Evolutionary conservation across 345 rosid genomes (phyloP), one percentile per base, ranked within the genome.

Genomic region (Moringa oleifera): DNA sequence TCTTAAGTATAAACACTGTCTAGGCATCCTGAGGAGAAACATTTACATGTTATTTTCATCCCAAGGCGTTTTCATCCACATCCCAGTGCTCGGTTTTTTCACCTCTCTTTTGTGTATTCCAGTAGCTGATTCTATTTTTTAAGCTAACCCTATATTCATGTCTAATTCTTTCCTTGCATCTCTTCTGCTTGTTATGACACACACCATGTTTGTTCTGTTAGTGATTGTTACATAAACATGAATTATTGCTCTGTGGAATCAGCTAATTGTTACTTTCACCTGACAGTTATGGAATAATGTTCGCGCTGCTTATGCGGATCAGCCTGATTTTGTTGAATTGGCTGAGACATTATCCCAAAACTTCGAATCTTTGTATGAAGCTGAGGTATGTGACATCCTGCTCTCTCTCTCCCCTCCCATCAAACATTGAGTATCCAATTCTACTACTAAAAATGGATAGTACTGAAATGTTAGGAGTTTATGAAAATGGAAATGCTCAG

Each of bases 251-350:
- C 51, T 50, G 54, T 61, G 57, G 54, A 67, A 23, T 68, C 70
- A 55, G 11, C 73, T 74, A 58, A 77, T 24, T 59, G 20, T 61
- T 75, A n/a, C 53, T 72, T 81, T 74, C 25, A 45, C 59, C 49
- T 76, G 73, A 79, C 95, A 94, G 99, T 71, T 94, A 51, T 90
- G 99, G 97, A 78, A 79, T 71, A 73, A 83, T 67, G 79, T 94
- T 46, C 85, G 62, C 52, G 53, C 68, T 62, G 90, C 89, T 49
- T 90, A 76, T 25, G 73, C 67, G 22, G 96, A 88, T 74, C 95
- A 88, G 70, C 75, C 86, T 24, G 91, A 88, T 73, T 75, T 82
- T 75, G 71, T 90, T 41, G 91, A 85, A 63, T 80, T 88, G 75
- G 88, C 80, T 51, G 83, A 78, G 58, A 85, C 77, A 57, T 82